Evolutionary conservation across 2,329 filamentous ascomycete genomes (phyloP), one percentile per base, ranked within the genome.

Genomic region (Cladosporium sp.): DNA sequence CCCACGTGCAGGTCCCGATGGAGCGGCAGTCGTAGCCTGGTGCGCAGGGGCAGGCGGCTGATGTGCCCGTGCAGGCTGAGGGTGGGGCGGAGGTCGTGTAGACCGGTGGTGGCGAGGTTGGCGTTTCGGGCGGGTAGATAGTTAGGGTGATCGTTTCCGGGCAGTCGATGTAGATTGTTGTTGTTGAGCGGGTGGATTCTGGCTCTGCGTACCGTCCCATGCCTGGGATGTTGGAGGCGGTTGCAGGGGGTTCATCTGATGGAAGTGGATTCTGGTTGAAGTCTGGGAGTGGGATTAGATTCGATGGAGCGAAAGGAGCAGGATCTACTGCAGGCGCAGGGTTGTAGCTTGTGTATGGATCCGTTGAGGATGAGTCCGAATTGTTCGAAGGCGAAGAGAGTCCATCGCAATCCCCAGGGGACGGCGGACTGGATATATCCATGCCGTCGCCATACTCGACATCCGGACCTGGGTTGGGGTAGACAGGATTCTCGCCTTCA

Each of bases 381-480:
- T n/a, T n/a, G n/a, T n/a, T n/a, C n/a, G n/a, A n/a, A n/a, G n/a
- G 17, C 27, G 24, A 38, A 6, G 62, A 9, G 32, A 36, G 50
- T 17, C 54, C 54, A 29, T 69, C 66, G 50, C 68, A 70, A 12
- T 59, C 56, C 15, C 65, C 64, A 1, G 53, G 18, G 4, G 61
- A 56, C 3, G 60, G 40, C 3, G 60, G 40, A 29, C 60, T 63
- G 2, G 57, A 62, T 34, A 57, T 58, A 44, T 54, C 66, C 17
- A 66, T 56, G 3, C 63, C 65, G 41, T 64, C 64, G 4, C 61
- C 69, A 50, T 71, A 75, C 4, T 60, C 53, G 3, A 75, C 69
- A 40, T 69, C 66, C 1, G 58, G 53, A 0, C 73, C 73, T 13
- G 72, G 71, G 37, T 68, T 52, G 2, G 70, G 69, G 54, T 72